Percentiles rank a stretch among this genome's conserved stretches.
Evolutionary conservation across 1,284 basidiomycete genomes (phyloP).

Genomic region (Moesziomyces sp.): DNA sequence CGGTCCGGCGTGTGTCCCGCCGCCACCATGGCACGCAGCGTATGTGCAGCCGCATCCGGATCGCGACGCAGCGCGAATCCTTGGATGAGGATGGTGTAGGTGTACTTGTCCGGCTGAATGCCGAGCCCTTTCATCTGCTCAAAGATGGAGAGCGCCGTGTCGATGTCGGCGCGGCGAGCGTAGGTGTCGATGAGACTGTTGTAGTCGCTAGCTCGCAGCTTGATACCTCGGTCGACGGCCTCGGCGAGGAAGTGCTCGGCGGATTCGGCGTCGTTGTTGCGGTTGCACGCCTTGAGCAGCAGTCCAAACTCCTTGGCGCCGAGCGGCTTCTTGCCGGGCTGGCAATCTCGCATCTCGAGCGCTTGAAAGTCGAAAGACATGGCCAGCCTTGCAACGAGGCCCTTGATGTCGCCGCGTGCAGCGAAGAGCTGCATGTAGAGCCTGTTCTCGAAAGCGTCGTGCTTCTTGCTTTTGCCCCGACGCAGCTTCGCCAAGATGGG

Average conservation of each 20-base stretch:
- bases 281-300: constrained; percentile 31
- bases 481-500: constrained; percentile 8
- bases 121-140: constrained; percentile 74
- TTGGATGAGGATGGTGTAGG: constrained; percentile 75
- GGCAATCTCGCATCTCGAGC: neutral
- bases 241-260: constrained; percentile 30
- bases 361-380: constrained; percentile 29
- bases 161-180: constrained; percentile 33
- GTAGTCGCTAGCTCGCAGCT: constrained; percentile 16
- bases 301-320: constrained; percentile 13
- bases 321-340: constrained; percentile 15
- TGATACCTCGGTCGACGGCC: constrained; percentile 23
- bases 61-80: constrained; percentile 78
- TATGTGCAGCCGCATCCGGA: constrained; percentile 75
- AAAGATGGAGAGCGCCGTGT: constrained; percentile 73
- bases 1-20: constrained; percentile 59
- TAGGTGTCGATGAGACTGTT: constrained; percentile 43
- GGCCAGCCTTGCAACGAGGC: constrained; percentile 12
- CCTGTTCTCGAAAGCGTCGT: constrained; percentile 7
- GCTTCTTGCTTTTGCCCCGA: neutral
- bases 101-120: constrained; percentile 72
- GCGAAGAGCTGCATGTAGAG: constrained; percentile 18
- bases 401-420: constrained; percentile 34
- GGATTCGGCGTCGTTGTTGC: constrained; percentile 27
- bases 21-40: constrained; percentile 74